phyloP scores from a whole-genome alignment of 495 filamentous ascomycete species.

The Hypoxylon lenormandii region DNA sequence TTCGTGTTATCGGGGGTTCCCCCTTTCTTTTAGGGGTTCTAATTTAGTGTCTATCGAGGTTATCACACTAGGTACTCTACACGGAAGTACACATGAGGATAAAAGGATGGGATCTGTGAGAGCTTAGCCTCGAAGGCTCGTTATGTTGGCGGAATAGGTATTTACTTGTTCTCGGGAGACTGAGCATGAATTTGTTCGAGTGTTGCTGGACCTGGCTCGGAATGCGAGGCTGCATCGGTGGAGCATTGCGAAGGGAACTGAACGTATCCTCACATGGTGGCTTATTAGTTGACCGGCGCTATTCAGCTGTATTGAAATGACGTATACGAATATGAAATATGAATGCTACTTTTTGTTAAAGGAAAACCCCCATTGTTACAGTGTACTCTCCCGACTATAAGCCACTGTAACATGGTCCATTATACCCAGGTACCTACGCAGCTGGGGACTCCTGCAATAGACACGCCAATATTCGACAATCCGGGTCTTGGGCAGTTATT shows the following conservation, averaged over 20 bases:
- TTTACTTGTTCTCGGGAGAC: constrained; percentile 2
- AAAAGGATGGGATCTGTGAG: too few relatives aligned
- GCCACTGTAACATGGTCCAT: neutral
- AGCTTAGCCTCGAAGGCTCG: neutral
- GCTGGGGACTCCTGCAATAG: too few relatives aligned
- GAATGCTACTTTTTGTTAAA: constrained; percentile 26
- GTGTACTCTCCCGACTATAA: neutral
- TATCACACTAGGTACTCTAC: neutral
- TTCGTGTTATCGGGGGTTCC: constrained; percentile 2
- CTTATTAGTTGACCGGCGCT: constrained; percentile 10
- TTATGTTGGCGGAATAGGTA: constrained; percentile 1
- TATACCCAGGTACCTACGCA: too few relatives aligned
- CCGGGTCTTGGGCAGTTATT: too few relatives aligned
- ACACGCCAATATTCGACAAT: too few relatives aligned
- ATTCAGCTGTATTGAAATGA: constrained; percentile 38
- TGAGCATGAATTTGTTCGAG: constrained; percentile 3
- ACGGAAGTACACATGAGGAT: neutral
- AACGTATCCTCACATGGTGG: constrained; percentile 5
- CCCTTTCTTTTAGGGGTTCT: constrained; percentile 2
- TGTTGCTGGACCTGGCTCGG: neutral
- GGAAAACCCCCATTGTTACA: neutral
- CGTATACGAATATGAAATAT: constrained; percentile 46
- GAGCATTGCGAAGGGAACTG: neutral
- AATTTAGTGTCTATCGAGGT: neutral
- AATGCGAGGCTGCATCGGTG: constrained; percentile 18